Evolutionary conservation across 2,329 filamentous ascomycete species (phyloP).

Genomic region (Fusarium solani-melongenae): DNA sequence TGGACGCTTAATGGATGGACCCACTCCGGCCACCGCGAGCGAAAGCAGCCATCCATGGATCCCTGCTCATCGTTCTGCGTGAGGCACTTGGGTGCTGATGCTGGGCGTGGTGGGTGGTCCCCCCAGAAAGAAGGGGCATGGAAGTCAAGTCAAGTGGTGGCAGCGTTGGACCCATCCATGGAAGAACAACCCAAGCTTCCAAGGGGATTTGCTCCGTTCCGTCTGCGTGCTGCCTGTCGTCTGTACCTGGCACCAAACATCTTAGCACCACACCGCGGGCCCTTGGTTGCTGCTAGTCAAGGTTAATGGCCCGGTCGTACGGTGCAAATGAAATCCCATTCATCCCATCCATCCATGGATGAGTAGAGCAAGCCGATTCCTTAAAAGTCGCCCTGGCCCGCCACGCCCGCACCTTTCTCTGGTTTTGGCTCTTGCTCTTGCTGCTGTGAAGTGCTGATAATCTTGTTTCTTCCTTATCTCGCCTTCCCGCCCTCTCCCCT

Average conservation of each 20-base stretch:
- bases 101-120: not conserved
- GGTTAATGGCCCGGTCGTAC: constrained; percentile 41
- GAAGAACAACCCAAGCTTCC: constrained; percentile 31
- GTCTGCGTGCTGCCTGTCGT: not conserved
- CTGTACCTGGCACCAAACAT: constrained; percentile 35
- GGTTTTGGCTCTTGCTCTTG: constrained; percentile 31
- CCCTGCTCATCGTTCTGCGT: constrained; percentile 1
- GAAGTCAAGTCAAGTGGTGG: constrained; percentile 13
- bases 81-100: not conserved
- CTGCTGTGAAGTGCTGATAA: constrained; percentile 31
- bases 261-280: constrained; percentile 36
- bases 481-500: constrained; percentile 18
- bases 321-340: constrained; percentile 42
- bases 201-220: constrained; percentile 32
- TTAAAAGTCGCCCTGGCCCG: constrained; percentile 39
- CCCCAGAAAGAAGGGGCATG: constrained; percentile 29
- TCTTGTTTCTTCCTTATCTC: constrained; percentile 31
- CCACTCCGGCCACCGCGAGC: constrained; percentile 36
- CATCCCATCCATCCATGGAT: constrained; percentile 14
- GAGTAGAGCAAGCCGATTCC: constrained; percentile 7
- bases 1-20: constrained; percentile 24
- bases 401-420: constrained; percentile 34
- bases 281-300: constrained; percentile 36
- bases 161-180: constrained; percentile 10
- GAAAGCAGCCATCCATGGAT: constrained; percentile 1